A percentile compares a stretch with the other conserved stretches of the same genome.
These are phyloP conservation scores for Verbena officinalis DNA, from an alignment of 257 asterid species.

Conservation along the genomic window DNA sequence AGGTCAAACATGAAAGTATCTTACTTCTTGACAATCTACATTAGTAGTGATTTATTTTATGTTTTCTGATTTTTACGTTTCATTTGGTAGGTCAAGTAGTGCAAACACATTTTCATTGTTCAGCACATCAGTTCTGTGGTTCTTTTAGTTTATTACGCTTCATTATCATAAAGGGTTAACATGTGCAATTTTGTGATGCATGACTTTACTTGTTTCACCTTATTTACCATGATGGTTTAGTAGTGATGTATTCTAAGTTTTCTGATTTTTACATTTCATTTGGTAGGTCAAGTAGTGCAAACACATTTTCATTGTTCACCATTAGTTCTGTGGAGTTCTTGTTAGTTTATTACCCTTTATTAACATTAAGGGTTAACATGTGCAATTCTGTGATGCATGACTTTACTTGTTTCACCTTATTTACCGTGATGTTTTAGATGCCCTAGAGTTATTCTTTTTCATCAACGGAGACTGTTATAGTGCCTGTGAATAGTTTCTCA, in stretches of 20 bases:
- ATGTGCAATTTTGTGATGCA: slow-evolving; percentile 11
- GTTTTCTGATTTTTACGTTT: slow-evolving; percentile 3
- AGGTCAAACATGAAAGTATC: slow-evolving; percentile 4
- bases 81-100: slow-evolving; percentile 2
- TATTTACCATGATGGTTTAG: neutral
- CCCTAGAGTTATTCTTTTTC: neutral
- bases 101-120: neutral
- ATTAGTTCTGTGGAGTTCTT: slow-evolving; percentile 5
- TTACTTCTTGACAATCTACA: neutral
- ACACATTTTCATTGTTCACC: neutral
- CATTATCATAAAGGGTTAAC: neutral
- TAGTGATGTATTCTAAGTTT: too few species aligned
- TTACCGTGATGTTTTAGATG: neutral
- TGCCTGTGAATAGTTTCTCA: slow-evolving; percentile 11
- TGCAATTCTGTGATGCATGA: slow-evolving; percentile 17
- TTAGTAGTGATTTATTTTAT: neutral
- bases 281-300: slow-evolving; percentile 8
- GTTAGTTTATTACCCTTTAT: neutral
- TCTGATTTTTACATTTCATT: neutral
- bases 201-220: neutral
- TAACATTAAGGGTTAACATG: neutral
- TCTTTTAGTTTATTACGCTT: neutral
- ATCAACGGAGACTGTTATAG: neutral
- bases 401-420: neutral
- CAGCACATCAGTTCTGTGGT: neutral